Base-by-base conservation (phyloP, 2,329 filamentous ascomycete genomes). In the Cercospora beticola region DNA sequence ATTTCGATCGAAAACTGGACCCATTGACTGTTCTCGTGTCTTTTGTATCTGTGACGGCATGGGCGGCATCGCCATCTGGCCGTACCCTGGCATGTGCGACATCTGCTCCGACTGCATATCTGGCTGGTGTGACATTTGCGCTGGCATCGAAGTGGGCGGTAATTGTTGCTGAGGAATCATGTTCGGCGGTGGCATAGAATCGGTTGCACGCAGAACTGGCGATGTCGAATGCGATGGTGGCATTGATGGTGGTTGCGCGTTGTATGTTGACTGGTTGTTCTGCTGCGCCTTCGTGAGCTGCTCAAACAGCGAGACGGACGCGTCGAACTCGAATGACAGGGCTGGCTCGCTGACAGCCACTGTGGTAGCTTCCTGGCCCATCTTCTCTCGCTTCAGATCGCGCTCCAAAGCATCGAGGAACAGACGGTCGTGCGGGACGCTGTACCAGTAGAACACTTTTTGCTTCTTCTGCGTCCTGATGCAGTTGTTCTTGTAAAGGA, bases 391-490 rank as follows among this genome's bases (percentile, higher is more conserved):
- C 89, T 99, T 99, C 79, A 99, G 83, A 79, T 99, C 95, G 73
- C 95, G 91, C 86, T 99, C 95, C 76, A 99, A 86, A 46, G 95
- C 95, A 83, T 99, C 95, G 74, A 99, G 90, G 83, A 99, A 99
- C 62, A 99, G 89, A 65, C 95, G 89, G 82, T 99, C 95, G 81
- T 99, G 95, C 1, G 95, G 95, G 59, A 99, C 95, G 84, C 94
- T 97, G 83, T 98, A 99, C 95, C 95, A 99, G 84, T 98, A 99
- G 79, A 99, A 99, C 73, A 99, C 95, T 86, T 99, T 99, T 80
- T 99, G 95, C 87, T 99, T 99, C 89, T 99, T 99, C 82, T 99
- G 95, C 43, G 95, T 99, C 75, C 95, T 90, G 76, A 99, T 99
- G 87, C 95, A 99, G 86, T 99, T 99, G 88, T 99, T 99, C 87